Conservation (phyloP, 2,329 filamentous ascomycete genomes). For the Talaromyces verruculosus region DNA sequence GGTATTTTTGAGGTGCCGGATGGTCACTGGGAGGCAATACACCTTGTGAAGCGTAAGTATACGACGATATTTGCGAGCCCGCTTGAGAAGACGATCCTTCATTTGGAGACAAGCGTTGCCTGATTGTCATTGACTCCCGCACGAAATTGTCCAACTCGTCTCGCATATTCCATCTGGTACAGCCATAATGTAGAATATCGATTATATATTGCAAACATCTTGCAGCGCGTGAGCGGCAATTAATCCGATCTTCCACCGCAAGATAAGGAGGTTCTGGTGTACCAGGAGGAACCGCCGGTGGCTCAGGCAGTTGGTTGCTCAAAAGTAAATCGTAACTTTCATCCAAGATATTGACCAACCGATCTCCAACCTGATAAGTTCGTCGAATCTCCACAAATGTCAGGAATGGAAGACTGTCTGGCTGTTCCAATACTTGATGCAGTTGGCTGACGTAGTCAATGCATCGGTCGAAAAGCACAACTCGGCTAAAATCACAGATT, state of each 20-base stretch:
- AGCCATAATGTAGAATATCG: constrained; percentile 36
- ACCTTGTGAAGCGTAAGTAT: background rate
- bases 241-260: constrained; percentile 34
- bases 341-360: constrained; percentile 58
- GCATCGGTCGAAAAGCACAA: constrained; percentile 81
- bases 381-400: constrained; percentile 87
- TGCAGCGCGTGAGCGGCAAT: constrained; percentile 35
- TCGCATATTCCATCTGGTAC: constrained; percentile 37
- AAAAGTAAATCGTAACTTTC: constrained; percentile 53
- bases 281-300: constrained; percentile 33
- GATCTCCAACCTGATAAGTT: constrained; percentile 67
- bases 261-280: constrained; percentile 36
- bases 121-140: constrained; percentile 31
- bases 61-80: background rate
- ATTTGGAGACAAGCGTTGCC: constrained; percentile 17
- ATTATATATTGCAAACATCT: constrained; percentile 35
- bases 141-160: constrained; percentile 36
- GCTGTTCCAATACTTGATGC: constrained; percentile 63
- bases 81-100: background rate
- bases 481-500: constrained; percentile 72
- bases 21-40: constrained; percentile 6
- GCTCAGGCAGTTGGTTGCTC: constrained; percentile 30
- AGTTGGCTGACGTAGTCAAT: constrained; percentile 78
- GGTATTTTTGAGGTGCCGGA: constrained; percentile 1
- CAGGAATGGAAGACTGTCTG: constrained; percentile 65